A percentile compares a stretch with the other conserved stretches of the same genome.
Conservation (phyloP, 208 protist species). For the Crithidia sp. region DNA sequence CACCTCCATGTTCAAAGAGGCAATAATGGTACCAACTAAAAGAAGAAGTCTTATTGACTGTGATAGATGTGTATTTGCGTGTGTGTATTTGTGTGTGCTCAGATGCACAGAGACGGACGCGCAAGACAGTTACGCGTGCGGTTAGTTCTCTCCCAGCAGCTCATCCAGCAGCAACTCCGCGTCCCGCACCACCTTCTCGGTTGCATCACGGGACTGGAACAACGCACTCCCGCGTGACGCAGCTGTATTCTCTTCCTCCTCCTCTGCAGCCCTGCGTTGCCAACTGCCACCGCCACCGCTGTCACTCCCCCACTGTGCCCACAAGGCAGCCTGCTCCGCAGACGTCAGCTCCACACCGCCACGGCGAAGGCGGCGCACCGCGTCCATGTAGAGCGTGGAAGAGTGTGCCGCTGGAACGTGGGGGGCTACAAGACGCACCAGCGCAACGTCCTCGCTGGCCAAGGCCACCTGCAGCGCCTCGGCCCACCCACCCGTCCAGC, state of each 20-base stretch:
- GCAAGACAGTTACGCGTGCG: not conserved
- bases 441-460: conserved; percentile 35
- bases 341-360: conserved; percentile 30
- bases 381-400: conserved; percentile 37
- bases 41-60: too few relatives aligned
- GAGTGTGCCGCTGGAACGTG: conserved; percentile 38
- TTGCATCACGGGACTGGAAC: too few relatives aligned
- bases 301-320: conserved; percentile 9
- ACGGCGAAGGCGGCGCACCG: conserved; percentile 9
- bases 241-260: not conserved
- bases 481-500: conserved; percentile 72
- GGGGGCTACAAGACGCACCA: conserved; percentile 43
- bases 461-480: conserved; percentile 60
- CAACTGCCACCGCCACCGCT: not conserved
- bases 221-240: not conserved
- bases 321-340: conserved; percentile 42
- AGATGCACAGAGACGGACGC: too few relatives aligned
- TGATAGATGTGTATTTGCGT: not conserved
- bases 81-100: not conserved
- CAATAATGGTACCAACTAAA: too few relatives aligned
- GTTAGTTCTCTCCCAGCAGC: conserved; percentile 30
- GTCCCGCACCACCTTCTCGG: not conserved
- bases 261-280: not conserved
- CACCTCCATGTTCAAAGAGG: too few relatives aligned
- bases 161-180: conserved; percentile 34